These are phyloP conservation scores for Diaporthe humulicola DNA, from an alignment of 2,329 filamentous ascomycete genomes.

Conservation along the genomic window DNA sequence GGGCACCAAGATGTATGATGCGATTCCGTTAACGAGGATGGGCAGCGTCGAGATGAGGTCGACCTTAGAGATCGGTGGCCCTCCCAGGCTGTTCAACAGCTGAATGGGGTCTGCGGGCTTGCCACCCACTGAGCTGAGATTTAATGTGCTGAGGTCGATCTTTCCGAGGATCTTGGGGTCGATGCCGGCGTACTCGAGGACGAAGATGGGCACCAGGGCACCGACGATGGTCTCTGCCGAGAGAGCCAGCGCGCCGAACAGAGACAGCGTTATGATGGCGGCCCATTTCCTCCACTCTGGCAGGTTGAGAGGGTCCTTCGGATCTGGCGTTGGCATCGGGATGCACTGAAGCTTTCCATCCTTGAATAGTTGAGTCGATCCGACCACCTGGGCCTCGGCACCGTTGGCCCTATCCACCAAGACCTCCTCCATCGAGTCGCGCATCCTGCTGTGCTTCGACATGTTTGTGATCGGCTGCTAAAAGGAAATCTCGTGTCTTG, in stretches of 20 bases:
- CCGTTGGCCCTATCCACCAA: slow-evolving; percentile 23
- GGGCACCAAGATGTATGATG: slow-evolving; percentile 43
- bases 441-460: slow-evolving; percentile 24
- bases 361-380: slow-evolving; percentile 40
- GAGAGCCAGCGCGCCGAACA: slow-evolving; percentile 44
- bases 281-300: slow-evolving; percentile 45
- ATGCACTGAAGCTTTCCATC: slow-evolving; percentile 40
- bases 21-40: slow-evolving; percentile 43
- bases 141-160: slow-evolving; percentile 43
- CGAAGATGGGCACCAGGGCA: slow-evolving; percentile 43
- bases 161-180: slow-evolving; percentile 41
- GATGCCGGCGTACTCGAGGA: slow-evolving; percentile 45
- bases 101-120: slow-evolving; percentile 40
- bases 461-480: neutral
- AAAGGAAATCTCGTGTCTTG: neutral
- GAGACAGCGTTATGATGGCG: slow-evolving; percentile 41
- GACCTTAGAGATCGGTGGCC: slow-evolving; percentile 41
- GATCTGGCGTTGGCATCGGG: slow-evolving; percentile 39
- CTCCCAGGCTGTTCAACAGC: slow-evolving; percentile 39
- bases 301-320: slow-evolving; percentile 44
- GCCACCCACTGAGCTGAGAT: slow-evolving; percentile 35
- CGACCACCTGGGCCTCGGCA: slow-evolving; percentile 38
- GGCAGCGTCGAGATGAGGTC: slow-evolving; percentile 43
- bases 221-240: slow-evolving; percentile 43
- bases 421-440: slow-evolving; percentile 37